Base-by-base conservation (phyloP, 768 basidiomycete genomes). In the Leccinum rimulosum region DNA sequence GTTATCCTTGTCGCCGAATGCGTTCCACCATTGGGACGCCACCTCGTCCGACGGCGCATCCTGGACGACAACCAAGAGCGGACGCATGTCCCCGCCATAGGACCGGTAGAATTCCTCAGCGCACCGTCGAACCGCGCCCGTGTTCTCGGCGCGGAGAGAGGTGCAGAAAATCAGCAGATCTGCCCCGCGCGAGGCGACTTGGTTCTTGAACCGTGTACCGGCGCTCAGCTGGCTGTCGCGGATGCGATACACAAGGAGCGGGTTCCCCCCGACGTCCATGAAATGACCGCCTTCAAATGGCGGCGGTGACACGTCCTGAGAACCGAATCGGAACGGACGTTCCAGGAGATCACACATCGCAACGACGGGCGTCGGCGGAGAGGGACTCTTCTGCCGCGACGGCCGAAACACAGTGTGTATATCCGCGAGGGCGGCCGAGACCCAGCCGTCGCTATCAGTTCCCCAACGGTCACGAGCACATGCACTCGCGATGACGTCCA, bases 111-210 rank as follows among this genome's bases (percentile, higher is more conserved):
- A 70, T 12, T 57, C 47, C 4, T 54, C 57, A 1, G 62, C 66
- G n/a, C 57, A 53, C 55, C n/a, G 60, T 7, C 64, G 70, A 14
- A 52, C 52, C 6, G 25, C 58, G 12, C 25, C 10, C 0, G 54
- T 30, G 31, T 64, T 55, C 38, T 40, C 17, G 25, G 30, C 33
- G 22, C 52, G 48, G 17, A 59, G 11, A 11, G 64, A 68, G 1
- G 60, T 47, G 14, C 68, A 70, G 30, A 68, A 55, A 56, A 72
- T 61, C 57, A 70, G 50, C n/a, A 70, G 66, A 51, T 70, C 70
- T 4, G 68, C 62, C 2, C 60, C 62, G 33, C 70, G 70, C n/a
- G 54, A 22, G 3, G 61, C 33, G 3, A 68, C 27, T 4, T 64
- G 66, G 22, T 68, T 72, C 55, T 61, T 72, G 61, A 72, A 72